phyloP scores from a whole-genome alignment of 495 filamentous ascomycete genomes.

The Hamigera avellanea region DNA sequence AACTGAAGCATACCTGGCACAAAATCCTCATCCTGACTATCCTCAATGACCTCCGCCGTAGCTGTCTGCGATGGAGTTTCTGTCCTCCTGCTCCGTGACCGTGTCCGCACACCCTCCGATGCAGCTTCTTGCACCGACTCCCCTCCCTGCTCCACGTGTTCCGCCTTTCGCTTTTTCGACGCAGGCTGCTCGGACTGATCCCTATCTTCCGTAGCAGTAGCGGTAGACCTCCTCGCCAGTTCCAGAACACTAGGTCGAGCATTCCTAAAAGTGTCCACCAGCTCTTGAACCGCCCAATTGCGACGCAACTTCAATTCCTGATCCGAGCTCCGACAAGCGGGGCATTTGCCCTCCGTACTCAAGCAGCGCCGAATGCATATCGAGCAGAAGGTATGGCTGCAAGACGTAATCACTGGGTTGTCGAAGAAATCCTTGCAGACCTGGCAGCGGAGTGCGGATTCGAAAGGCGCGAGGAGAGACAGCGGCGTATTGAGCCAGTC shows the following conservation, averaged over 20 bases:
- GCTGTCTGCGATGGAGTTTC: conserved; percentile 3
- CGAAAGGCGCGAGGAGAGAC: conserved; percentile 58
- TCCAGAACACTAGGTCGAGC: conserved; percentile 50
- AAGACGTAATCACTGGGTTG: conserved; percentile 87
- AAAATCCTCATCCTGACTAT: conserved; percentile 29
- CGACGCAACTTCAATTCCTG: conserved; percentile 74
- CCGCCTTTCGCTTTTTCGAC: conserved; percentile 34
- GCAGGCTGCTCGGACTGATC: conserved; percentile 6
- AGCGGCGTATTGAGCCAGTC: conserved; percentile 86
- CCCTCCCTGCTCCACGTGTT: conserved; percentile 16
- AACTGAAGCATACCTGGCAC: conserved; percentile 16
- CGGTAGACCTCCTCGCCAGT: conserved; percentile 40
- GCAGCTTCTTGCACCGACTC: conserved; percentile 1
- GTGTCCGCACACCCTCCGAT: conserved; percentile 25
- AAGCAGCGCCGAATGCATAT: conserved; percentile 83
- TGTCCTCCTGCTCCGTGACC: conserved; percentile 22
- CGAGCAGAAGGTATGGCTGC: conserved; percentile 94
- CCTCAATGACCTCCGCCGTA: conserved; percentile 21
- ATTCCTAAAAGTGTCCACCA: conserved; percentile 66
- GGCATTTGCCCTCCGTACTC: conserved; percentile 72
- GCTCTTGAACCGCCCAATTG: conserved; percentile 73
- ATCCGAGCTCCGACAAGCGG: conserved; percentile 62
- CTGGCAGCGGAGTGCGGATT: conserved; percentile 82
- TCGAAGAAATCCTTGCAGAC: conserved; percentile 96
- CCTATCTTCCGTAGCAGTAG: conserved; percentile 9